A percentile compares a stretch with the other conserved stretches of the same genome.
These are phyloP conservation scores for Echeveria elegans DNA, from an alignment of 164 flowering plant genomes.

Conservation along the genomic window DNA sequence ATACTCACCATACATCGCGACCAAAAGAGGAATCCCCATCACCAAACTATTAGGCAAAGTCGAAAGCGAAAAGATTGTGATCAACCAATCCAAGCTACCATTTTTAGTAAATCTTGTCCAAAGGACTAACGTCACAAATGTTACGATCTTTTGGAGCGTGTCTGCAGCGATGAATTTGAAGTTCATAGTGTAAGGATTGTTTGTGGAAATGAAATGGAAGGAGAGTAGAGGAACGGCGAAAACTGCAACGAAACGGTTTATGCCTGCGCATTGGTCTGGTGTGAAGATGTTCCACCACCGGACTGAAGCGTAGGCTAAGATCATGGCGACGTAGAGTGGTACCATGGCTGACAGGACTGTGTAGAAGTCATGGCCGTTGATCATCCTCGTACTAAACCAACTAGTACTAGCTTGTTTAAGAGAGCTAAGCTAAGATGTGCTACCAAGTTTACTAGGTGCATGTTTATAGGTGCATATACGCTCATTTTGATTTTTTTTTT, in stretches of 20 bases:
- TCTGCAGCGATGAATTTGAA: slow-evolving; percentile 63
- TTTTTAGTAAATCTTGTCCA: slow-evolving; percentile 39
- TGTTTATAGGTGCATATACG: background rate
- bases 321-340: slow-evolving; percentile 73
- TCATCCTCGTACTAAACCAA: slow-evolving; percentile 23
- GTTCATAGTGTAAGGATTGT: slow-evolving; percentile 53
- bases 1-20: slow-evolving; percentile 52
- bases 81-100: slow-evolving; percentile 56
- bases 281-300: slow-evolving; percentile 79
- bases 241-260: slow-evolving; percentile 63
- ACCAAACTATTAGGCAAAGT: slow-evolving; percentile 60
- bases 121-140: slow-evolving; percentile 30
- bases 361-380: slow-evolving; percentile 44
- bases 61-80: slow-evolving; percentile 61
- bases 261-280: slow-evolving; percentile 69
- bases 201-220: slow-evolving; percentile 59
- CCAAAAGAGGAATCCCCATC: slow-evolving; percentile 58
- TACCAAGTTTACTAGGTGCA: background rate
- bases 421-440: background rate
- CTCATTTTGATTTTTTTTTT: no score
- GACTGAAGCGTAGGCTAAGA: slow-evolving; percentile 59
- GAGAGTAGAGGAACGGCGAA: slow-evolving; percentile 70
- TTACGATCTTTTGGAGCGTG: slow-evolving; percentile 53
- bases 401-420: background rate
- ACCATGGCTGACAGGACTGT: slow-evolving; percentile 49